A percentile compares a stretch with the other conserved stretches of the same genome.
phyloP scores from a whole-genome alignment of 371 early-diverging fungal species.

The Zychaea mexicana region DNA sequence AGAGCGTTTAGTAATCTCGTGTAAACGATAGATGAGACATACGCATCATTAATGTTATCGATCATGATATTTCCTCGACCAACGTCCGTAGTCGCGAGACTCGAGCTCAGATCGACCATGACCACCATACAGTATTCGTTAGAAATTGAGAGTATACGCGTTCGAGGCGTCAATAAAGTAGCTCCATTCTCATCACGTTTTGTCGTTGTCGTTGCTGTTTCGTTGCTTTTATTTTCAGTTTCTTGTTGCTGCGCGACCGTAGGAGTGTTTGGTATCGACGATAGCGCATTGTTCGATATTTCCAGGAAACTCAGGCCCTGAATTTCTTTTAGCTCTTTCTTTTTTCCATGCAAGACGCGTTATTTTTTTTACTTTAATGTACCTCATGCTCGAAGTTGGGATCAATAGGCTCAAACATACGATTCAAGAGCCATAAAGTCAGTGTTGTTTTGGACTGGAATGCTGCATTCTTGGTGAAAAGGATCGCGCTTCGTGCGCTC shows the following conservation, averaged over 20 bases:
- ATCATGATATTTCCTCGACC: slow-evolving; percentile 54
- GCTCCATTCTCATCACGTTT: neutral
- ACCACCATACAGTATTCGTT: slow-evolving; percentile 66
- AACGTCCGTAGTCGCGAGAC: slow-evolving; percentile 69
- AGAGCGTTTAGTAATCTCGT: no score
- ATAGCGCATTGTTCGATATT: neutral
- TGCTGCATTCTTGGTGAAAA: slow-evolving; percentile 9
- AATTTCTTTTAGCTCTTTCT: neutral
- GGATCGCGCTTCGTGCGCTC: slow-evolving; percentile 13
- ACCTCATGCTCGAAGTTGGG: slow-evolving; percentile 14
- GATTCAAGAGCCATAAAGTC: slow-evolving; percentile 14
- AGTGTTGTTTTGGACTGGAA: slow-evolving; percentile 9
- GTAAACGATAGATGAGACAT: slow-evolving; percentile 16
- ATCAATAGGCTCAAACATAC: slow-evolving; percentile 12
- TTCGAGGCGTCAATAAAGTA: slow-evolving; percentile 66
- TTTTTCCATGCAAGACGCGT: neutral
- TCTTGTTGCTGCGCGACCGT: neutral
- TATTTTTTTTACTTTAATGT: neutral
- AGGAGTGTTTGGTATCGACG: neutral
- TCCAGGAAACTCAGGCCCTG: slow-evolving; percentile 4
- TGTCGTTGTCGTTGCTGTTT: neutral
- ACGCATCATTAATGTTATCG: slow-evolving; percentile 55
- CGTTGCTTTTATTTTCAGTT: no score
- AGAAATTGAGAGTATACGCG: slow-evolving; percentile 59
- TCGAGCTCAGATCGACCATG: slow-evolving; percentile 72